Conservation (phyloP, 2,329 filamentous ascomycete genomes). For the Arthrocladium fulminans region DNA sequence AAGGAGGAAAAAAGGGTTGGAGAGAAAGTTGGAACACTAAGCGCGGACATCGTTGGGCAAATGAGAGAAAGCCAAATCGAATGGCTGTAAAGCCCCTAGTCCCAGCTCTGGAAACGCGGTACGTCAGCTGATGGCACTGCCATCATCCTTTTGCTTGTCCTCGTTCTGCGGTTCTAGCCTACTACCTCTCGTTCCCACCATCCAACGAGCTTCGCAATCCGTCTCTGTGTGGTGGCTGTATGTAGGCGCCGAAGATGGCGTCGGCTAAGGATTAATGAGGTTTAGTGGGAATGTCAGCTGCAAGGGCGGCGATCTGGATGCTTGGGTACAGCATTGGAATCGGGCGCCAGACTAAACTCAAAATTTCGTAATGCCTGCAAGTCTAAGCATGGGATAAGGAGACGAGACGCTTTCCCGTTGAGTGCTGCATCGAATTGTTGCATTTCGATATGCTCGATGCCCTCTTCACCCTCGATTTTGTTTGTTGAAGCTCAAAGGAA, state of each 20-base stretch:
- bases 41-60: too few species aligned
- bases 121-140: too few species aligned
- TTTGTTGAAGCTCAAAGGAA: background rate
- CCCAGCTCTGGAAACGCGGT: too few species aligned
- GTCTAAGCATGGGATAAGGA: conserved; percentile 7
- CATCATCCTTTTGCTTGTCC: too few species aligned
- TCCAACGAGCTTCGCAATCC: too few species aligned
- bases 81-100: too few species aligned
- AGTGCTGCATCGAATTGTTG: background rate
- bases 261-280: background rate
- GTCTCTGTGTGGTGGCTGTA: too few species aligned
- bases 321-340: background rate
- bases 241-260: background rate
- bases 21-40: too few species aligned
- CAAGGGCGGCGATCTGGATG: background rate
- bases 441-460: background rate
- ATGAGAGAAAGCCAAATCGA: too few species aligned
- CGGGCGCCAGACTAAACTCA: conserved; percentile 1
- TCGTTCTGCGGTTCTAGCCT: too few species aligned
- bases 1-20: too few species aligned
- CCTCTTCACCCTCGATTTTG: background rate
- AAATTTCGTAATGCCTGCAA: conserved; percentile 3
- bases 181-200: too few species aligned
- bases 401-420: background rate
- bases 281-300: background rate